These are phyloP conservation scores for Vitis rupestris DNA, from an alignment of 164 flowering plant species.

Conservation along the genomic window DNA sequence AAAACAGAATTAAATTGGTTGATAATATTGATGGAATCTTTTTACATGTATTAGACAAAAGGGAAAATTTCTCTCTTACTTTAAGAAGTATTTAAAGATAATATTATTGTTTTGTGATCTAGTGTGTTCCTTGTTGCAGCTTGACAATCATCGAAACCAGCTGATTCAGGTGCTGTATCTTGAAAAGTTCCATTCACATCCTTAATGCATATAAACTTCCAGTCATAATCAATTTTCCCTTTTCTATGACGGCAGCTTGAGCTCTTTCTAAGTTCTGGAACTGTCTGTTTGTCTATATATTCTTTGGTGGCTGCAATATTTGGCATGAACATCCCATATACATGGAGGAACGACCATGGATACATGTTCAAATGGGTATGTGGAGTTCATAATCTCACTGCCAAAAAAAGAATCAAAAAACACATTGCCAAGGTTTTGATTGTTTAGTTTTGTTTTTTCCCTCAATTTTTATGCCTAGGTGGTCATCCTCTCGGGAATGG, in stretches of 20 bases:
- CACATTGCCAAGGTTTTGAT: no score
- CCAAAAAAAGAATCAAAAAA: no score
- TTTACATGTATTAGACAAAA: no score
- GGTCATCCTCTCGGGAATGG: slow-evolving; percentile 37
- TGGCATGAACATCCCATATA: slow-evolving; percentile 91
- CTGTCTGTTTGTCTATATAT: slow-evolving; percentile 74
- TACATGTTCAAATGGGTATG: slow-evolving; percentile 90
- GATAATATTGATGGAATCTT: background rate
- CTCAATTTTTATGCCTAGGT: slow-evolving; percentile 17
- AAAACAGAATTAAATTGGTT: background rate
- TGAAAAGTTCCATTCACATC: background rate
- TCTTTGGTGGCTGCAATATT: slow-evolving; percentile 86
- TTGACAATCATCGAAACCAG: slow-evolving; percentile 79
- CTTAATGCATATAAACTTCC: no score
- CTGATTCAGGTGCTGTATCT: slow-evolving; percentile 60
- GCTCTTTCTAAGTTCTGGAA: slow-evolving; percentile 86
- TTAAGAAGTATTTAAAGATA: background rate
- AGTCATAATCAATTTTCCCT: background rate
- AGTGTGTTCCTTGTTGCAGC: slow-evolving; percentile 38
- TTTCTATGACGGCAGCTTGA: slow-evolving; percentile 57
- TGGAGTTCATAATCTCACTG: background rate
- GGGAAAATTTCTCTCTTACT: background rate
- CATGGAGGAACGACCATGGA: slow-evolving; percentile 74
- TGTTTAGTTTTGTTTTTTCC: no score
- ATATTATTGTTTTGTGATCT: background rate